These are phyloP conservation scores for Xylaria sp. DNA, from an alignment of 2,329 filamentous ascomycete genomes.

Conservation along the genomic window DNA sequence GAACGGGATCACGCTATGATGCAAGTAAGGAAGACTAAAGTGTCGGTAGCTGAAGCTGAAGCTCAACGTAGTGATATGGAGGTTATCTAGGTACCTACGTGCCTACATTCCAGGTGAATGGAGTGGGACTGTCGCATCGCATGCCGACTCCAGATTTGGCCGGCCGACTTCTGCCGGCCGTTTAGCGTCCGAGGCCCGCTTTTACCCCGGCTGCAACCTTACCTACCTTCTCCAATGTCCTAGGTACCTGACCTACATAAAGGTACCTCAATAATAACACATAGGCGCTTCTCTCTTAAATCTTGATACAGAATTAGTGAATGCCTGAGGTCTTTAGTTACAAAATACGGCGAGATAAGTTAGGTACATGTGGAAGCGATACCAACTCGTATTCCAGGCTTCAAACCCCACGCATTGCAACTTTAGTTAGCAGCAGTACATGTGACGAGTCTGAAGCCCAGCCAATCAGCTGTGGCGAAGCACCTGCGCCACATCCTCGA, in stretches of 20 bases:
- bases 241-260: background rate
- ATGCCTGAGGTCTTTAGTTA: no score
- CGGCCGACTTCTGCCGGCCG: conserved; percentile 7
- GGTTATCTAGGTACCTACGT: no score
- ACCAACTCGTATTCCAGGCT: no score
- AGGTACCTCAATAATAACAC: no score
- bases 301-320: no score
- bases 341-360: no score
- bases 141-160: conserved; percentile 6
- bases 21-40: background rate
- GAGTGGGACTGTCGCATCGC: conserved; percentile 1
- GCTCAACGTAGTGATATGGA: background rate
- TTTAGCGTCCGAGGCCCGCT: background rate
- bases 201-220: background rate
- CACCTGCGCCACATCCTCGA: background rate
- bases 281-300: no score
- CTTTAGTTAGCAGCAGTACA: no score
- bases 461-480: background rate
- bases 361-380: no score
- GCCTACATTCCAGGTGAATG: background rate
- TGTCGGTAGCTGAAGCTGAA: background rate
- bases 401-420: no score
- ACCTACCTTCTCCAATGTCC: background rate
- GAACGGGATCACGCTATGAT: background rate
- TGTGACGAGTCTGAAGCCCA: no score